These are phyloP conservation scores for Mucor mucedo DNA, from an alignment of 371 early-diverging fungal genomes.

Conservation along the genomic window DNA sequence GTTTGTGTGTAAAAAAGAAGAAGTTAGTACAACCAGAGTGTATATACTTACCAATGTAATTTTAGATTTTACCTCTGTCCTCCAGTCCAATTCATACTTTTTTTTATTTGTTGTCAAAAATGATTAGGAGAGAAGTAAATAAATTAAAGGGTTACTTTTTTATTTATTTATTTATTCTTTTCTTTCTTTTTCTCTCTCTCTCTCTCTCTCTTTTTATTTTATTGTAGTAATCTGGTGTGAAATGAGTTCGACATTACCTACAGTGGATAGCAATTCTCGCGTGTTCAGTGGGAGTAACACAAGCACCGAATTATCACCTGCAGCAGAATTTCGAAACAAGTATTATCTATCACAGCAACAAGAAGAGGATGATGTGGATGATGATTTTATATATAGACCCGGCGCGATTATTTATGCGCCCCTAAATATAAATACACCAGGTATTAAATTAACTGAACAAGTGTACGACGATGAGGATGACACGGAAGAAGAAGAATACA, in stretches of 20 bases:
- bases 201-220: conserved; percentile 10
- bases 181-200: conserved; percentile 1
- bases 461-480: conserved; percentile 6
- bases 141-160: conserved; percentile 4
- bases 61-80: conserved; percentile 11
- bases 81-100: conserved; percentile 22
- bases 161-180: conserved; percentile 4
- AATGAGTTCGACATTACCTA: conserved; percentile 10
- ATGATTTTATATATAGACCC: conserved; percentile 29
- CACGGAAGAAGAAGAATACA: conserved; percentile 1
- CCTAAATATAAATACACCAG: conserved; percentile 25
- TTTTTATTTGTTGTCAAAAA: conserved; percentile 1
- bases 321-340: conserved; percentile 45
- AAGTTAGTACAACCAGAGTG: neutral
- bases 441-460: conserved; percentile 25
- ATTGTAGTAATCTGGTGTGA: neutral
- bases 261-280: neutral
- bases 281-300: conserved; percentile 5
- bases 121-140: conserved; percentile 2
- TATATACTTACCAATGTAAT: neutral
- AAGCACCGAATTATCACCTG: conserved; percentile 29
- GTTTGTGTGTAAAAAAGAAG: no score
- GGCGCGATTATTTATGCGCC: conserved; percentile 35
- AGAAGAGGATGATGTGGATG: conserved; percentile 15
- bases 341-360: conserved; percentile 39